Evolutionary conservation across 495 filamentous ascomycete species (phyloP), one percentile per base, ranked within the genome.

Genomic region (Bombardia bombarda): DNA sequence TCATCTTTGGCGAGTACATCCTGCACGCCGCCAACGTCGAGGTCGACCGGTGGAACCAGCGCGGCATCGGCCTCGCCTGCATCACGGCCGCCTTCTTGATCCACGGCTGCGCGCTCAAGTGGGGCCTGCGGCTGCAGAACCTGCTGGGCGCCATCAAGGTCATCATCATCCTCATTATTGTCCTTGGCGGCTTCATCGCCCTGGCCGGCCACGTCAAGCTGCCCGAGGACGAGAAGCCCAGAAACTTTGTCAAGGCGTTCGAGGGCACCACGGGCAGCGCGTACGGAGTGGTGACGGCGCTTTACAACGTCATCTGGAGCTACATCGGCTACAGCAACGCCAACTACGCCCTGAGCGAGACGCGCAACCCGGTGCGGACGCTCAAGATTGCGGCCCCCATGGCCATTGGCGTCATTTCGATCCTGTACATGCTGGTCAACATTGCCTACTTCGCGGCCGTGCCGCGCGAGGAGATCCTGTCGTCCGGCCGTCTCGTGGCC

Each of bases 401-500:
- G 19, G 82, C 80, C 12, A 70, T 84, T 16, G 69, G 61, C 20
- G 67, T 70, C 7, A 80, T 84, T 19, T 73, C 75, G 0, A 62
- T 85, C 21, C 61, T 84, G 0, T 86, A 84, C 61, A 78, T 86
- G 60, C 55, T 85, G 19, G 75, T 73, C 52, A 85, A 86, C 60
- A 75, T 86, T 37, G 81, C 82, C 42, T 86, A 85, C 57, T 84
- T 86, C 46, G 78, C 78, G 4, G 82, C 78, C 0, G 79, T 85
- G 5, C 70, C 78, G 17, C 79, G 77, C 46, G 68, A 74, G 14
- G 77, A 84, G 36, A 75, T 86, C 50, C 61, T 78, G 7, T 63
- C 63, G 3, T 77, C 77, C 0, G 75, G 74, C 17, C 69, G 73
- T 13, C 72, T 83, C 8, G 72, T 84, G 16, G 82, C 80, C 2